Percentiles rank a stretch among this genome's conserved stretches.
These are phyloP conservation scores for Lonicera japonica DNA, from an alignment of 129 eudicot genomes.

Conservation along the genomic window DNA sequence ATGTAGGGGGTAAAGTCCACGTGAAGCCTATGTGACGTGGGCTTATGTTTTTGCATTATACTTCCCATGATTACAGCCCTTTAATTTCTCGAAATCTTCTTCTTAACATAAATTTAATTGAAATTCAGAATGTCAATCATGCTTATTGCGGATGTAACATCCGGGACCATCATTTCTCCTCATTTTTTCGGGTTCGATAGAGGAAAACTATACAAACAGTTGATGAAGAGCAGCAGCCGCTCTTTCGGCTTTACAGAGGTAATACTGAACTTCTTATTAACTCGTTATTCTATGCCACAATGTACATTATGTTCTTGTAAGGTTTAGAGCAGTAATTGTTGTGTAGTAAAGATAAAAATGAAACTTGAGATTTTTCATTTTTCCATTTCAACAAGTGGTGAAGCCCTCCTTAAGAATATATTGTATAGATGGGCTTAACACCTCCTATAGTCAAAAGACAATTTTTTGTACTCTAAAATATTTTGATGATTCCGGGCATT, in stretches of 20 bases:
- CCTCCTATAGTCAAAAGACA: slow-evolving; percentile 6
- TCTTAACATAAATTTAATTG: neutral
- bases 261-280: neutral
- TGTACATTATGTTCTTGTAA: slow-evolving; percentile 16
- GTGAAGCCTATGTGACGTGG: too few relatives aligned
- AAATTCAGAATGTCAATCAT: slow-evolving; percentile 5
- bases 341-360: slow-evolving; percentile 1
- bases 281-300: too few relatives aligned
- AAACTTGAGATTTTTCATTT: neutral
- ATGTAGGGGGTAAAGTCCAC: too few relatives aligned
- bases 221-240: neutral
- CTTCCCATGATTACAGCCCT: neutral
- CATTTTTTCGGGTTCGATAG: neutral
- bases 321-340: slow-evolving; percentile 11
- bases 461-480: neutral
- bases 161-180: neutral
- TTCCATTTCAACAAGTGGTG: neutral
- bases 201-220: neutral
- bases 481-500: neutral
- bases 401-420: slow-evolving; percentile 4
- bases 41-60: neutral
- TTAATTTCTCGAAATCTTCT: neutral
- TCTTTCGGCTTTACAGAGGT: neutral
- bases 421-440: slow-evolving; percentile 16
- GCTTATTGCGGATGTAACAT: neutral